Base-by-base conservation (phyloP, 768 basidiomycete species). In the Lentinula sp. region DNA sequence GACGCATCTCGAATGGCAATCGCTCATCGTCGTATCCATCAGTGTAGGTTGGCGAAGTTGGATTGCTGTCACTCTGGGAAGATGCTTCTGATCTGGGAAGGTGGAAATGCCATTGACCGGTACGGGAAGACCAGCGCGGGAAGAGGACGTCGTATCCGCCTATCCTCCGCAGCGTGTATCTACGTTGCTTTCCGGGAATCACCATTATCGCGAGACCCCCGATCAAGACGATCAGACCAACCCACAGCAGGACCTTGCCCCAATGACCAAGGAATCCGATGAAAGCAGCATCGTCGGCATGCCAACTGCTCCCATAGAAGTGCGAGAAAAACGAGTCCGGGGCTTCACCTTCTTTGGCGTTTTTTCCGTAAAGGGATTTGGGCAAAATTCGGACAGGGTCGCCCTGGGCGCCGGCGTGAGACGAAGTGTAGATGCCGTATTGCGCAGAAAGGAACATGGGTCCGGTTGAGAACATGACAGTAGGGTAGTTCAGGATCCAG, bases 381-480 rank as follows among this genome's bases (percentile, higher is more conserved):
- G 97, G 95, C 4, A 98, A 79, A 62, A 99, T 87, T 62, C 96
- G 91, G 9, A 99, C 81, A 53, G 90, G 88, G 23, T 83, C 81
- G 13, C 84, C 79, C n/a, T 86, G 85, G 16, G 84, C 83, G 13
- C 77, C 77, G 35, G 85, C 82, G 60, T 91, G 84, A 10, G 87
- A 81, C 4, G 89, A 79, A 5, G 84, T 82, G 74, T 91, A 98
- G 56, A 95, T 79, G 45, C 93, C 91, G 72, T 96, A 96, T 71
- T 97, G 93, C 2, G 89, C 87, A 0, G 95, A 98, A 12, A 99
- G 77, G 75, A 98, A 99, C 97, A 99, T 99, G 68, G 97, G 97
- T 1, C 96, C 96, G 0, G 97, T 99, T 57, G 94, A 94, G 76
- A 99, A 99, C 97, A 99, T 99, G 78, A 99, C 97, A 32, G 97